Evolutionary conservation across 1,284 basidiomycete species (phyloP).

Genomic region (Ustilago nuda): DNA sequence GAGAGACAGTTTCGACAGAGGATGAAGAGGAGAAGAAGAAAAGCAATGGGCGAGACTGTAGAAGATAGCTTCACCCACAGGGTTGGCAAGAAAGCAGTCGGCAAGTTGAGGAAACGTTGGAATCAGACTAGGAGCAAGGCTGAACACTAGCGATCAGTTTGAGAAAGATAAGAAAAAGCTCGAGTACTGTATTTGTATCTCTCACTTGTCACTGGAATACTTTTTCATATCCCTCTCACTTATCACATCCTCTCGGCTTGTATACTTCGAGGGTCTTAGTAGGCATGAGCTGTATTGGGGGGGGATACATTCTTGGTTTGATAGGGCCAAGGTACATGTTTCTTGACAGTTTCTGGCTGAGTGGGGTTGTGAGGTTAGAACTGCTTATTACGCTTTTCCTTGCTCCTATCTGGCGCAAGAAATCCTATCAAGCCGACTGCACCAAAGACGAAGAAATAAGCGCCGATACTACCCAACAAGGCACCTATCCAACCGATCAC

Average conservation of each 20-base stretch:
- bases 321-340: too few species aligned
- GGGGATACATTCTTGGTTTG: too few species aligned
- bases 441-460: slow-evolving; percentile 42
- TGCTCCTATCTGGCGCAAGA: slow-evolving; percentile 26
- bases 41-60: slow-evolving; percentile 53
- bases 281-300: too few species aligned
- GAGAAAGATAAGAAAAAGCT: too few species aligned
- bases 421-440: slow-evolving; percentile 35
- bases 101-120: slow-evolving; percentile 9
- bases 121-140: not conserved
- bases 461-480: slow-evolving; percentile 13
- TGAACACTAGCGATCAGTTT: too few species aligned
- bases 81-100: slow-evolving; percentile 18
- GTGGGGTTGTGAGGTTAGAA: slow-evolving; percentile 11
- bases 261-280: too few species aligned
- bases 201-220: not conserved
- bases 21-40: slow-evolving; percentile 54
- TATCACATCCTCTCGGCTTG: too few species aligned
- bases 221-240: not conserved
- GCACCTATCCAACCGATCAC: slow-evolving; percentile 48
- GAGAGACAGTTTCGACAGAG: slow-evolving; percentile 56
- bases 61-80: slow-evolving; percentile 25
- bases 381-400: slow-evolving; percentile 16
- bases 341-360: too few species aligned
- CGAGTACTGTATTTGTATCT: slow-evolving; percentile 6